A percentile compares a stretch with the other conserved stretches of the same genome.
Evolutionary conservation across 1,139 yeast genomes (phyloP).

Genomic region (Kodamaea plutei): DNA sequence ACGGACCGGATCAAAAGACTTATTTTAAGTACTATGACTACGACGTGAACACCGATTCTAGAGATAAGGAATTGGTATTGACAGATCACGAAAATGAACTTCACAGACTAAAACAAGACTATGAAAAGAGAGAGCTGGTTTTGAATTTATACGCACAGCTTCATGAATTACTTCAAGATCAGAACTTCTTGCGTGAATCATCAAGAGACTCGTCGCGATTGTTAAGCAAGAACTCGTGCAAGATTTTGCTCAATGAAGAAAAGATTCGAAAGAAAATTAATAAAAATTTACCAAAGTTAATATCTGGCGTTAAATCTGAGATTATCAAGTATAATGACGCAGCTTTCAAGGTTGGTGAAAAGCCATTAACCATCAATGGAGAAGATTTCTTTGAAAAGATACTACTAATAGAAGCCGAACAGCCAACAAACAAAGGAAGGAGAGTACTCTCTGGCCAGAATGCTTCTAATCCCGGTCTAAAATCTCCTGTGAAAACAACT

Average conservation of each 20-base stretch:
- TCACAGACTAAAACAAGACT: constrained; percentile 44
- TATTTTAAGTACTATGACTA: constrained; percentile 33
- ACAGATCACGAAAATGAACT: constrained; percentile 64
- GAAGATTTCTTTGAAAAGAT: constrained; percentile 45
- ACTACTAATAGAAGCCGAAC: constrained; percentile 39
- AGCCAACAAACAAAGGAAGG: constrained; percentile 6
- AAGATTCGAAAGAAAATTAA: constrained; percentile 63
- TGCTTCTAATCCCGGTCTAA: constrained; percentile 2
- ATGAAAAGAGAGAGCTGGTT: constrained; percentile 51
- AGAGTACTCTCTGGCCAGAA: constrained; percentile 1
- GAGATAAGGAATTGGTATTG: constrained; percentile 52
- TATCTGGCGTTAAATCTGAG: constrained; percentile 47
- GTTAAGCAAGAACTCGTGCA: constrained; percentile 72
- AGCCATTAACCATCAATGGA: constrained; percentile 43
- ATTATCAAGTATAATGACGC: constrained; percentile 44
- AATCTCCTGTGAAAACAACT: background rate
- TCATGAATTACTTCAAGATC: constrained; percentile 55
- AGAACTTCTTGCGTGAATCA: constrained; percentile 59
- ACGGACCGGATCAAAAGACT: constrained; percentile 42
- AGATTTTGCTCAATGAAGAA: constrained; percentile 76
- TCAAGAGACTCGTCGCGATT: constrained; percentile 79
- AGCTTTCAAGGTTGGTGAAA: constrained; percentile 25
- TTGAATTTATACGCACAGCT: constrained; percentile 53
- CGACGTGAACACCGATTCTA: constrained; percentile 36
- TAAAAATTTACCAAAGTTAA: constrained; percentile 61